These are phyloP conservation scores for Plasmodium gonderi DNA, from an alignment of 169 alveolate genomes.

Conservation along the genomic window DNA sequence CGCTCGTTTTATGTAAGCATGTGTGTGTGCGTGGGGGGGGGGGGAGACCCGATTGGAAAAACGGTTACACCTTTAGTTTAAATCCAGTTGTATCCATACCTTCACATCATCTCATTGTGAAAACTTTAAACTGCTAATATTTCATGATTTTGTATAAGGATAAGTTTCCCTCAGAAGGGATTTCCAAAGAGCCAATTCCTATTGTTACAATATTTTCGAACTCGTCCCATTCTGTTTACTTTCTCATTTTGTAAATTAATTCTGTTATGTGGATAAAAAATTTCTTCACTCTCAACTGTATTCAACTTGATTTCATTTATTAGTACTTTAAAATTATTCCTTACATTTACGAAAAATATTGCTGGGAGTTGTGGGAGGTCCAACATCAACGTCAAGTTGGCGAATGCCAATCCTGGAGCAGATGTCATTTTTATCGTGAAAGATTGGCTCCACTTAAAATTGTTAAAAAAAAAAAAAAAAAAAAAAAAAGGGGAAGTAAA, in stretches of 20 bases:
- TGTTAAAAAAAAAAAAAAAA: not conserved
- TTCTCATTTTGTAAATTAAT: slow-evolving; percentile 78
- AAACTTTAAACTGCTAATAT: too few species aligned
- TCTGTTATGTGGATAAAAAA: slow-evolving; percentile 85
- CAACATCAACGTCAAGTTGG: slow-evolving; percentile 83
- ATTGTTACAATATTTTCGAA: slow-evolving; percentile 79
- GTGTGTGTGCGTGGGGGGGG: too few species aligned
- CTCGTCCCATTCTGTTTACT: slow-evolving; percentile 84
- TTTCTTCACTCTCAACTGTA: slow-evolving; percentile 67
- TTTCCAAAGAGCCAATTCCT: slow-evolving; percentile 57
- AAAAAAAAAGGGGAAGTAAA: not conserved
- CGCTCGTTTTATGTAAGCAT: too few species aligned
- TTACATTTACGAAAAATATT: slow-evolving; percentile 83
- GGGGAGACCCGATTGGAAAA: too few species aligned
- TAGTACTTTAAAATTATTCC: slow-evolving; percentile 77
- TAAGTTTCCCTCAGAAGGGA: slow-evolving; percentile 4
- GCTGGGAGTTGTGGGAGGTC: slow-evolving; percentile 89
- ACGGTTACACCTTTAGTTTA: too few species aligned
- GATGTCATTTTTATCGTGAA: slow-evolving; percentile 19
- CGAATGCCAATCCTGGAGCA: slow-evolving; percentile 82
- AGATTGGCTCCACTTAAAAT: not conserved
- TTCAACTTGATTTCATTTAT: slow-evolving; percentile 51
- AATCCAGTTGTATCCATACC: too few species aligned
- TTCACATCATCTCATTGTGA: too few species aligned
- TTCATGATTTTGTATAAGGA: too few species aligned